Base-by-base conservation (phyloP, 176 grass and related monocot species). In the Neostapfia colusana region DNA sequence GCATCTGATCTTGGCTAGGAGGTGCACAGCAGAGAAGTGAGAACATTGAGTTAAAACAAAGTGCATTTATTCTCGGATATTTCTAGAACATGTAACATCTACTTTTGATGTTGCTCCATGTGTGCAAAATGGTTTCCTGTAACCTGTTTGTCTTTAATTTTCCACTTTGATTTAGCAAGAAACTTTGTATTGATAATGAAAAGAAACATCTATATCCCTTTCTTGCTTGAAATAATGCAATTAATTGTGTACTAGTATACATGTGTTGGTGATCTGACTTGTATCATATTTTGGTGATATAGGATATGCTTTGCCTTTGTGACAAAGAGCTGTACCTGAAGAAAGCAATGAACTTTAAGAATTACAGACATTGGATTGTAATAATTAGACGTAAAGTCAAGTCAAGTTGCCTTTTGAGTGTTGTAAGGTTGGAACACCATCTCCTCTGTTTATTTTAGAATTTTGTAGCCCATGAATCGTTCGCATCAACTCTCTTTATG, bases 231-330 rank as follows among this genome's bases (percentile, higher is more conserved):
- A 62, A 81, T 34, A 21, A 31, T 28, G 1, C 8, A n/a, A 28
- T 11, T 18, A 6, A 48, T 17, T 48, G 54, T 23, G n/a, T 72
- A 23, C 23, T 10, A 23, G 18, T n/a, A 8, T 25, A 51, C 20
- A 12, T 75, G 24, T 76, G 44, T 64, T 15, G 1, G 1, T 76
- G 55, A 37, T 37, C 72, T 86, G 72, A 76, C 84, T 70, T 81
- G 15, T 81, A 25, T 76, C 56, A 6, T 44, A 56, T 86, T 70
- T 86, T 70, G 54, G 43, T 81, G 84, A 70, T 86, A 63, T 86
- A 86, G 78, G 84, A 70, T 86, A 86, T 63, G 78, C 84, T 81
- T 81, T 86, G 72, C 84, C 84, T 76, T 86, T 86, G 65, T 86
- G 84, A 86, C 64, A 81, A 62, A 81, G 84, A 86, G 84, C 70